These are phyloP conservation scores for Colletotrichum australisinense DNA, from an alignment of 2,329 filamentous ascomycete species.

Conservation along the genomic window DNA sequence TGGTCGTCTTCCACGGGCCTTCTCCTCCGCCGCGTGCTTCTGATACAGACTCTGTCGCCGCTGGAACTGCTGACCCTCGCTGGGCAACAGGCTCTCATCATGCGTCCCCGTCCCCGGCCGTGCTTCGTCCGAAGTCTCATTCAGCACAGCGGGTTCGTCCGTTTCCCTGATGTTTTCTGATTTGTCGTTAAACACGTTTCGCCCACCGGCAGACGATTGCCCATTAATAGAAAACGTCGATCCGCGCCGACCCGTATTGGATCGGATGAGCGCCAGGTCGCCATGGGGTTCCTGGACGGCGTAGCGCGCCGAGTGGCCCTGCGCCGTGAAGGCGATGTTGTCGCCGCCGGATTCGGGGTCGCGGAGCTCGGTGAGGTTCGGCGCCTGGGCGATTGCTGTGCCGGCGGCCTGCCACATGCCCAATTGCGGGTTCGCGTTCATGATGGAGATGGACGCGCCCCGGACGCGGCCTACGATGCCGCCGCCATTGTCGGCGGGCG, in stretches of 20 bases:
- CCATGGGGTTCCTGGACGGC: constrained; percentile 40
- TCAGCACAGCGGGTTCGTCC: background rate
- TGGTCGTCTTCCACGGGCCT: constrained; percentile 41
- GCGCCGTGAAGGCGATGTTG: constrained; percentile 43
- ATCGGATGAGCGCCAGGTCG: constrained; percentile 39
- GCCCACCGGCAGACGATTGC: constrained; percentile 5
- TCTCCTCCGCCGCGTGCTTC: constrained; percentile 38
- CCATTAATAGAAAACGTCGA: constrained; percentile 20
- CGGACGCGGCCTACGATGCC: constrained; percentile 41
- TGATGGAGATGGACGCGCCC: constrained; percentile 41
- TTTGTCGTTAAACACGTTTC: constrained; percentile 6
- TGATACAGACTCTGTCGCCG: constrained; percentile 38
- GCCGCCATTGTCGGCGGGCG: constrained; percentile 7
- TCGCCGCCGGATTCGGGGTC: constrained; percentile 41
- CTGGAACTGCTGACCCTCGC: constrained; percentile 19
- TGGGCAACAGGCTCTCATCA: background rate
- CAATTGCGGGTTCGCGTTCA: constrained; percentile 43
- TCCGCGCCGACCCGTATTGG: constrained; percentile 33
- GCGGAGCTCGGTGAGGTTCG: constrained; percentile 43
- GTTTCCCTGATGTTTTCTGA: background rate
- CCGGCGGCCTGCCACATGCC: constrained; percentile 46
- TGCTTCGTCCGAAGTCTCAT: background rate
- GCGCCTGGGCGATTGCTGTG: constrained; percentile 45
- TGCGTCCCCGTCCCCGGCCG: background rate
- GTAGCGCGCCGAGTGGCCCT: constrained; percentile 43